Evolutionary conservation across 1,139 yeast species (phyloP), one percentile per base, ranked within the genome.

Genomic region (Taiozyma sp.): DNA sequence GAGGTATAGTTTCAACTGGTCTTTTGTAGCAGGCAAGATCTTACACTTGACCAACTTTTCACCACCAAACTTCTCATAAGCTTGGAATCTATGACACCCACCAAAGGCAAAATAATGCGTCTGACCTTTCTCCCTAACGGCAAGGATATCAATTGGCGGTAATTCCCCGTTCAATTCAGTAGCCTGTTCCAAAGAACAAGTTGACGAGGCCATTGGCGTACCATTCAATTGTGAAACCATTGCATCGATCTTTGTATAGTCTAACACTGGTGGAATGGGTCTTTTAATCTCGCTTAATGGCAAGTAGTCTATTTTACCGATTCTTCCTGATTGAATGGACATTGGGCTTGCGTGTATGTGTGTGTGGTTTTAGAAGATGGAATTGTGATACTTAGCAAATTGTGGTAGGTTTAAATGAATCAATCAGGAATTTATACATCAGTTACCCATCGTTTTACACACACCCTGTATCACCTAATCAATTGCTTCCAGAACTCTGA

Each of bases 251-350:
- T 88, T 88, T 44, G 75, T 74, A 56, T 75, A 65, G 62, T 88
- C 95, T 26, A 88, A 69, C 2, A 86, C 95, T 0, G 96, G 96
- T 37, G 89, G 86, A 32, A 88, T 88, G 3, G 96, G 96, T 56
- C 96, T 73, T 50, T 79, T 74, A 54, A 88, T 88, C 54, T 81
- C 76, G 6, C 73, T 67, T 32, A 88, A 71, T 3, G 95, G 93
- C 10, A 88, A 73, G 52, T 75, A 79, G 34, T 79, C 77, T 13
- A 79, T 72, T 52, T 75, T 77, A 32, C 66, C 67, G 13, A 75
- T 59, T 44, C 68, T 65, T 10, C 73, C 69, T 21, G 82, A 71
- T 64, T 80, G 85, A 44, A 80, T 67, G 2, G 79, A 74, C 74
- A 72, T 71, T 42, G 30, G 6, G 30, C 3, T 28, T 28, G 13